Evolutionary conservation across 2,329 filamentous ascomycete species (phyloP).

Genomic region (Colletotrichum musae): DNA sequence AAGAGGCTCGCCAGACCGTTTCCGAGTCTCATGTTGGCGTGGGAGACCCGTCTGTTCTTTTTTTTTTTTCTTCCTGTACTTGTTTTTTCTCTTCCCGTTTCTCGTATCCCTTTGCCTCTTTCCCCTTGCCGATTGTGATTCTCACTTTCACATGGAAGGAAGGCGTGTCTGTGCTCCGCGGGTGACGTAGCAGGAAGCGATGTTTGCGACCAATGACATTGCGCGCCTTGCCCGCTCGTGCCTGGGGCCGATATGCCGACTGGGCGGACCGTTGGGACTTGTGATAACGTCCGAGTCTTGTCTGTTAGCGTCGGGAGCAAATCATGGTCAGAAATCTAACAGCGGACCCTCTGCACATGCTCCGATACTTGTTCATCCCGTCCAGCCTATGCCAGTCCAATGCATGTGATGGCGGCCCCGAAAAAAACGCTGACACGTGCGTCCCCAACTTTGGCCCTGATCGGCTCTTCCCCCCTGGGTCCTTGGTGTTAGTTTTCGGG

Average conservation of each 20-base stretch:
- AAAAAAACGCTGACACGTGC: conserved; percentile 41
- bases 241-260: conserved; percentile 41
- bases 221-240: conserved; percentile 13
- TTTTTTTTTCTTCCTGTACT: not conserved
- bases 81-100: not conserved
- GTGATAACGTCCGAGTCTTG: too few relatives aligned
- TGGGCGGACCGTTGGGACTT: conserved; percentile 25
- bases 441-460: conserved; percentile 35
- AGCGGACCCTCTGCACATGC: conserved; percentile 14
- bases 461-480: conserved; percentile 15
- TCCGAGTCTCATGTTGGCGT: conserved; percentile 10
- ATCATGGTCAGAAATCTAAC: too few relatives aligned
- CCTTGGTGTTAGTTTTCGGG: not conserved
- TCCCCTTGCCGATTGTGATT: too few relatives aligned
- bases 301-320: too few relatives aligned
- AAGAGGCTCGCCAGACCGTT: not conserved
- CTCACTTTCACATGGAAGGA: conserved; percentile 35
- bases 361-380: conserved; percentile 34
- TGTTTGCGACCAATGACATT: conserved; percentile 9
- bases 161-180: conserved; percentile 23
- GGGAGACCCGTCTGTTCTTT: conserved; percentile 3
- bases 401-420: conserved; percentile 41
- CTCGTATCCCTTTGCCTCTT: not conserved
- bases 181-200: conserved; percentile 26
- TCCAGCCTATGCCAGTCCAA: conserved; percentile 19